Evolutionary conservation across 805 yeast genomes (phyloP).

Genomic region (Komagataella pseudopastoris): DNA sequence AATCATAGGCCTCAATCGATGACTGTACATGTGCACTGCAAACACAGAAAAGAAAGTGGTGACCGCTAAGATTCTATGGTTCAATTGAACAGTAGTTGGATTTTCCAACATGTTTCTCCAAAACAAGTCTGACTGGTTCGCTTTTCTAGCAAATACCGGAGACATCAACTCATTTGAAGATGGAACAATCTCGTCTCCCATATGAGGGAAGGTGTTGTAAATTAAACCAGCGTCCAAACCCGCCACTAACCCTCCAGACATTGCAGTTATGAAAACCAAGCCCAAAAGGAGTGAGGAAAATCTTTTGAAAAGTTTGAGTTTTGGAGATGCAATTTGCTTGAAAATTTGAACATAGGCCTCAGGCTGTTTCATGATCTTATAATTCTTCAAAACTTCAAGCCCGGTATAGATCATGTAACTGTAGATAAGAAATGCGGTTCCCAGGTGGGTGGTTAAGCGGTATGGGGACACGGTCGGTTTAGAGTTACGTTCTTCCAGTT

Average conservation of each 20-base stretch:
- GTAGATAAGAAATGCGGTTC: constrained; percentile 82
- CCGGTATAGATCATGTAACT: constrained; percentile 88
- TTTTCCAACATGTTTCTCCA: constrained; percentile 94
- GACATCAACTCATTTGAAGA: constrained; percentile 67
- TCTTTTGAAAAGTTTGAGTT: constrained; percentile 42
- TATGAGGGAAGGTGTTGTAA: constrained; percentile 90
- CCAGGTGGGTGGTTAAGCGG: constrained; percentile 84
- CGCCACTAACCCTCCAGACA: constrained; percentile 97
- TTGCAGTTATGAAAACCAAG: constrained; percentile 76
- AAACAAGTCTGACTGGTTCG: constrained; percentile 58
- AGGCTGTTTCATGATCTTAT: constrained; percentile 56
- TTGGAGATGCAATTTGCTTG: constrained; percentile 46
- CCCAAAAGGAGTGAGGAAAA: constrained; percentile 43
- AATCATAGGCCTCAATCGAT: constrained; percentile 34
- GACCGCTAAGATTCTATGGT: constrained; percentile 76
- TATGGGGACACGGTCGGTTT: constrained; percentile 98
- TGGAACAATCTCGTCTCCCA: constrained; percentile 77
- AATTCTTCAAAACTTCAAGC: constrained; percentile 66
- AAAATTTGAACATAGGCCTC: constrained; percentile 37
- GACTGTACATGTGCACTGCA: constrained; percentile 59
- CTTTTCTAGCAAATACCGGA: constrained; percentile 51
- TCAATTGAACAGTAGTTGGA: constrained; percentile 90
- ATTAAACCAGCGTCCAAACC: constrained; percentile 96
- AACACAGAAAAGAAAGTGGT: constrained; percentile 63
- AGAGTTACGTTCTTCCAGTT: constrained; percentile 63